Evolutionary conservation across 2,329 filamentous ascomycete species (phyloP), one percentile per base, ranked within the genome.

Genomic region (Pseudovirgaria hyperparasitica): DNA sequence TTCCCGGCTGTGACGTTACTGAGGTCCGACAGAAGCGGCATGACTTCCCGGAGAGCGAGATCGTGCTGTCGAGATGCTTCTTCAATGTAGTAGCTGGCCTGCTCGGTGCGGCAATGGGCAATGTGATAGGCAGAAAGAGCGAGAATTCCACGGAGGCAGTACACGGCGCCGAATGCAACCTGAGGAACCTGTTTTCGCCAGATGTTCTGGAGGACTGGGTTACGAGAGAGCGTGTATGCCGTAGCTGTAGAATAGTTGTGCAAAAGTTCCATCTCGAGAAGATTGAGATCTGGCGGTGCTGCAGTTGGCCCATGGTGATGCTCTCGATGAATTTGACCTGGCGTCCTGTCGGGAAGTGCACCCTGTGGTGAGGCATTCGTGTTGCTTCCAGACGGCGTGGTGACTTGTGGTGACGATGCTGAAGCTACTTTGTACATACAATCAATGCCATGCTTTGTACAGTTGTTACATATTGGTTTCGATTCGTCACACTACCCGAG

Each of bases 161-260:
- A 67, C n/a, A 57, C 57, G 29, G 55, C 56, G 2, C 45, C 34
- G 16, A 68, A 57, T 3, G 56, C 65, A 14, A 65, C 39, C 10
- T 57, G 52, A 8, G 65, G 58, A 3, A 61, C 56, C 26, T 58
- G 58, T 6, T 60, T 49, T 5, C 57, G 55, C 58, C 62, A 69
- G 16, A 67, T 53, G 19, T 54, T 49, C 19, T 57, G 57, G 3
- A 65, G 34, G 5, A 45, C 36, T 0, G 55, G 46, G 19, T 62
- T 54, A 6, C 44, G 46, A 5, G 57, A 55, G 3, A 70, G 43
- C 0, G 64, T 67, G 10, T 54, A 46, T 27, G 55, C 57, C 1
- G 66, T 70, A 7, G 56, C 57, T 1, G 56, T 61, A 22, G 55
- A 58, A 35, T 56, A 70, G 43, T 70, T 63, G 38, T 70, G 63